Evolutionary conservation across 2,329 filamentous ascomycete species (phyloP), one percentile per base, ranked within the genome.

Genomic region (Xylariaceae sp.): DNA sequence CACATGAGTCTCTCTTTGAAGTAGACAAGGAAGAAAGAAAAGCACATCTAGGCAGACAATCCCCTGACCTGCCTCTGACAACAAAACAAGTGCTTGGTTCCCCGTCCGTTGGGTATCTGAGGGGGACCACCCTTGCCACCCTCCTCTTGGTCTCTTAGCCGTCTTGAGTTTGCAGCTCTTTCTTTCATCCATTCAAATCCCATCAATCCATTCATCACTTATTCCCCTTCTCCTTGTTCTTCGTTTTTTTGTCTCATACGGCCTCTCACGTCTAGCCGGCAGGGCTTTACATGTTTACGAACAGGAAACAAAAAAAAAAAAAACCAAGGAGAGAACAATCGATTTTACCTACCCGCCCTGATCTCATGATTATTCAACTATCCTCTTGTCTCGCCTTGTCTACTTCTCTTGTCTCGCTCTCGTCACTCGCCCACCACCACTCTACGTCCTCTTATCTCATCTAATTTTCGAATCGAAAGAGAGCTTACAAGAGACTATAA

Each of bases 41-140:
- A n/a, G n/a, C 12, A 27, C 42, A 44, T 44, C n/a, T 16, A 37
- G 22, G 37, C 41, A 46, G 19, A 54, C 52, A 54, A 54, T 53
- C 29, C 42, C 34, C 37, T 32, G n/a, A 25, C 37, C 29, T 37
- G 29, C 19, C 45, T 42, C 41, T 37, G 21, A n/a, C n/a, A n/a
- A 39, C 38, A 10, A 21, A 50, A 53, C 50, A 53, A 53, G 44
- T 46, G 48, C 50, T 51, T 53, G 37, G 50, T 53, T 47, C 37
- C 21, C 36, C 34, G 36, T 32, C 23, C 23, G 36, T 38, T 47
- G 36, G 42, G 40, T 27, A 27, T 22, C 29, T 44, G 22, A 23
- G 22, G 39, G 22, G 16, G 32, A 37, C 40, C 45, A 40, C 39
- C 36, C 41, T 44, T 29, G 27, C 34, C 32, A 25, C 19, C 21